These are phyloP conservation scores for Pythium myriotylum DNA, from an alignment of 352 stramenopile species.

Conservation along the genomic window DNA sequence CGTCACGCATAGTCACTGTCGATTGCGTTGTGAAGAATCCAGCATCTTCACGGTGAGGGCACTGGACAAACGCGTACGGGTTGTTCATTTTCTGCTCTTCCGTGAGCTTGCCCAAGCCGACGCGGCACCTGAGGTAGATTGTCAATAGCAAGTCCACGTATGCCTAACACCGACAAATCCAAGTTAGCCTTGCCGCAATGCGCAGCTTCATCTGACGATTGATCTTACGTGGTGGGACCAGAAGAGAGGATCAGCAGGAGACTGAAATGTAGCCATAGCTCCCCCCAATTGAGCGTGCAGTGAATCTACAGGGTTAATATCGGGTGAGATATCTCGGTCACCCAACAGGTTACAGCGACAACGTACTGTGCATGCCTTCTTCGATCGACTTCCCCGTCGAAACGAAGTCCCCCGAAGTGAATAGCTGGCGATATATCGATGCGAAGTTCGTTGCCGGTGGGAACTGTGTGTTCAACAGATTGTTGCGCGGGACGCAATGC, in stretches of 20 bases:
- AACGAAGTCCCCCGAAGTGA: constrained; percentile 36
- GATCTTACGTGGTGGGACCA: constrained; percentile 44
- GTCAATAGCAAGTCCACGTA: constrained; percentile 49
- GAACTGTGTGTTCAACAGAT: constrained; percentile 25
- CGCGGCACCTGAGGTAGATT: constrained; percentile 62
- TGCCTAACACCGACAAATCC: neutral
- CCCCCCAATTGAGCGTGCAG: constrained; percentile 48
- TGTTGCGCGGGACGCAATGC: constrained; percentile 37
- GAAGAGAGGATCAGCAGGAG: constrained; percentile 57
- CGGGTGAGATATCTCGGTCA: neutral
- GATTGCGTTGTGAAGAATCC: constrained; percentile 17
- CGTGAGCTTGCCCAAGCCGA: constrained; percentile 27
- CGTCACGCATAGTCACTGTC: constrained; percentile 33
- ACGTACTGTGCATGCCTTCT: constrained; percentile 54
- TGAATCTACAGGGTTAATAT: constrained; percentile 30
- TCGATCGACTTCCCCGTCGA: constrained; percentile 32
- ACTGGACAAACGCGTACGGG: constrained; percentile 29
- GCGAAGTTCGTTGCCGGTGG: constrained; percentile 39
- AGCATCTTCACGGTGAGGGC: constrained; percentile 28
- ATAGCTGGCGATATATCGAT: constrained; percentile 50
- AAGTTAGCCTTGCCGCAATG: neutral
- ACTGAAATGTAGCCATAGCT: constrained; percentile 50
- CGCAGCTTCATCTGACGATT: neutral
- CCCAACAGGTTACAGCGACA: neutral
- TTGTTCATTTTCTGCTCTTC: constrained; percentile 34